Evolutionary conservation across 345 rosid genomes (phyloP), one percentile per base, ranked within the genome.

Genomic region (Aquilaria sinensis): DNA sequence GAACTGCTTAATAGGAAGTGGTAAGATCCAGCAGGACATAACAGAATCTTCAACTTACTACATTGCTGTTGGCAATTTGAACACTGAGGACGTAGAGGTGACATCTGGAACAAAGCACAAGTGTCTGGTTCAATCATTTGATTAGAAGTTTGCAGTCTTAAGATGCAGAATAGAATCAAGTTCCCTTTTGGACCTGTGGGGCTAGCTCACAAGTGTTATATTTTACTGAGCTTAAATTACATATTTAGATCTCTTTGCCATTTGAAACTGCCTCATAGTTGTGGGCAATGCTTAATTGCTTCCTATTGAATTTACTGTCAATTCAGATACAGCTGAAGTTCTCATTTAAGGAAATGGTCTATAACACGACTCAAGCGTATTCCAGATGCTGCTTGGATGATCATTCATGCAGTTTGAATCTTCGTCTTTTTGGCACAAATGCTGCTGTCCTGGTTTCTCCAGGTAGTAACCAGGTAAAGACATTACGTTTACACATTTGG

Each of bases 21-120:
- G 92, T 11, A 68, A 56, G 71, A 69, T 83, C 51, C 80, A 70
- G 55, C 88, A 74, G 57, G 76, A 70, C 58, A 70, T 83, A 61
- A 53, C 69, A 0, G 53, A 55, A 62, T 64, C 86, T 51, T 71
- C 77, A 23, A 49, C 32, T 67, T 85, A 83, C 63, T 83, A 83
- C 46, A 67, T 85, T 54, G 88, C 86, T 4, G 62, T 81, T 1
- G 71, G 76, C 12, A 85, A 85, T 66, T 67, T 75, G 49, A 83
- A 85, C 72, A 66, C 77, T 9, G 76, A 81, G 57, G 78, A 79
- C 43, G 83, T 76, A 48, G 69, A 79, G 88, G 92, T 85, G 23
- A 23, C 23, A 23, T 23, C 23, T 23, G 23, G 23, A 23, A 23
- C 23, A 0, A 23, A 23, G 23, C 23, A 23, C 23, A 74, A 71